A percentile compares a stretch with the other conserved stretches of the same genome.
Conservation (phyloP, 805 yeast species). For the Teunomyces barrocoloradensis region DNA sequence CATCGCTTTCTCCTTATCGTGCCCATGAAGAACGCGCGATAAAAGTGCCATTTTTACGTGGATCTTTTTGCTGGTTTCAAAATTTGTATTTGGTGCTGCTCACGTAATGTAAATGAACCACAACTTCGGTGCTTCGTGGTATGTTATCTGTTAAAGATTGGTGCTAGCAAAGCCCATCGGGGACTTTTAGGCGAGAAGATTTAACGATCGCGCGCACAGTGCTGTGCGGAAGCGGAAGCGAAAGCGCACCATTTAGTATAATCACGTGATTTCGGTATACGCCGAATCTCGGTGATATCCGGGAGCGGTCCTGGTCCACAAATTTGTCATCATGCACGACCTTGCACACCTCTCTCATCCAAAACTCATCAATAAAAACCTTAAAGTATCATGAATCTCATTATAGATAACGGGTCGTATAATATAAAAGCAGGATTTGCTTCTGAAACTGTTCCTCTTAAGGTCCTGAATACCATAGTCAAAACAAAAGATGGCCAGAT, state of each 20-base stretch:
- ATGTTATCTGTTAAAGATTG: no score
- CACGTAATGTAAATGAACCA: no score
- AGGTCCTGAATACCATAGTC: constrained; percentile 66
- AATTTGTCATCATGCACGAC: background rate
- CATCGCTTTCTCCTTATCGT: constrained; percentile 4
- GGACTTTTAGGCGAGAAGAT: no score
- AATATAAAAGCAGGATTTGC: constrained; percentile 56
- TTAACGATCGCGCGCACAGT: no score
- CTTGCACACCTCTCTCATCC: background rate
- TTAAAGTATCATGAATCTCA: constrained; percentile 29
- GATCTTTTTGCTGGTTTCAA: background rate
- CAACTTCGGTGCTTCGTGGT: no score
- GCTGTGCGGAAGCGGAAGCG: no score
- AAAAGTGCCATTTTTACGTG: constrained; percentile 14
- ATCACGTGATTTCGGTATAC: background rate
- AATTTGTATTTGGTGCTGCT: background rate
- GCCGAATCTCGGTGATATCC: background rate
- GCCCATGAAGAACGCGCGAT: constrained; percentile 14
- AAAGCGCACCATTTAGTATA: no score
- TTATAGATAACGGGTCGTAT: constrained; percentile 90
- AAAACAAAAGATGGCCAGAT: constrained; percentile 73
- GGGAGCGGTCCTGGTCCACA: background rate
- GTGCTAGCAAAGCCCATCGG: no score
- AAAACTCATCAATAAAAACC: background rate
- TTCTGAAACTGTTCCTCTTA: constrained; percentile 7